Evolutionary conservation across 257 asterid genomes (phyloP).

Genomic region (Petunia axillaris): DNA sequence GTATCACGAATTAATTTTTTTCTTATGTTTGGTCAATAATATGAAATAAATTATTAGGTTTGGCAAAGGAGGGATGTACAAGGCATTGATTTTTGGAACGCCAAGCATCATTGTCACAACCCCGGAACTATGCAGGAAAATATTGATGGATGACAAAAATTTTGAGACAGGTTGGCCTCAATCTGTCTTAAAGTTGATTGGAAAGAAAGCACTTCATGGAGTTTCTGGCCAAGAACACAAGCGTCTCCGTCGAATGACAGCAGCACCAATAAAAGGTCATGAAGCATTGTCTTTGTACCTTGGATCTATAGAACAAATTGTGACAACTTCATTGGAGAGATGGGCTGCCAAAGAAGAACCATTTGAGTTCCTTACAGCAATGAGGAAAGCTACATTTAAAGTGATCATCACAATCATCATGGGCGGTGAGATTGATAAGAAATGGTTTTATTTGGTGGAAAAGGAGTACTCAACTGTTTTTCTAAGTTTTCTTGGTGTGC

Average conservation of each 20-base stretch:
- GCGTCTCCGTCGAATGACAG: slow-evolving; percentile 30
- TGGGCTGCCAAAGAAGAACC: slow-evolving; percentile 19
- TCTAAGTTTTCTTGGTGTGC: slow-evolving; percentile 17
- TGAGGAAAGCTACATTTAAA: slow-evolving; percentile 26
- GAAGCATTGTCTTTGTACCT: slow-evolving; percentile 26
- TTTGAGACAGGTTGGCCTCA: slow-evolving; percentile 25
- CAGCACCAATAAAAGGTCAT: slow-evolving; percentile 27
- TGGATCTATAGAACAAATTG: slow-evolving; percentile 16
- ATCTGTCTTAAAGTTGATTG: slow-evolving; percentile 25
- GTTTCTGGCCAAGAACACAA: slow-evolving; percentile 26
- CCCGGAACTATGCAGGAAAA: slow-evolving; percentile 26
- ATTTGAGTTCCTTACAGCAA: slow-evolving; percentile 31
- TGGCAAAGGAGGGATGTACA: slow-evolving; percentile 27
- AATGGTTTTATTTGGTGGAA: slow-evolving; percentile 13
- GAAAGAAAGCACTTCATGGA: slow-evolving; percentile 32
- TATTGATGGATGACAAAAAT: slow-evolving; percentile 28
- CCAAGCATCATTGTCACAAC: slow-evolving; percentile 30
- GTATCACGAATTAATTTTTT: too few species aligned
- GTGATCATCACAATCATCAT: slow-evolving; percentile 28
- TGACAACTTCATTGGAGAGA: slow-evolving; percentile 17
- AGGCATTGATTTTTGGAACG: slow-evolving; percentile 27
- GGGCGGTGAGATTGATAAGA: slow-evolving; percentile 24
- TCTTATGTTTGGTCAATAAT: too few species aligned
- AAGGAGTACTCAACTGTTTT: background rate
- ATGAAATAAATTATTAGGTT: background rate